Conservation (phyloP, 1,284 basidiomycete genomes). For the Filobasidium uniguttulatum region DNA sequence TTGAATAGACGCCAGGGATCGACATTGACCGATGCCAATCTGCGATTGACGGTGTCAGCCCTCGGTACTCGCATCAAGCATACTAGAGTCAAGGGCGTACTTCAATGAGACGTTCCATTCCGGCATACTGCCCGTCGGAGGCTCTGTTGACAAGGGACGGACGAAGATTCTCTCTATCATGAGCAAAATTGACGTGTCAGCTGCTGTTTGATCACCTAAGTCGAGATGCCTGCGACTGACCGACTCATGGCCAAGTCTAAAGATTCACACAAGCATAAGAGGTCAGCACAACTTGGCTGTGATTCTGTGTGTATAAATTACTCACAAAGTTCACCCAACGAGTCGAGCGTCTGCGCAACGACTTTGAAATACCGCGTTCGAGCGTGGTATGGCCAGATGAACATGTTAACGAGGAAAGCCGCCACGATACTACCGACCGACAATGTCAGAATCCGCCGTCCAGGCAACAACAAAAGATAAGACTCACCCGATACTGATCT, state of each 20-base stretch:
- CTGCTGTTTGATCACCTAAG: background rate
- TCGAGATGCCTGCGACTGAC: constrained; percentile 2
- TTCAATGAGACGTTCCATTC: constrained; percentile 1
- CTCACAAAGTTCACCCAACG: constrained; percentile 33
- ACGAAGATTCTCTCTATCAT: constrained; percentile 25
- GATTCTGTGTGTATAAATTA: background rate
- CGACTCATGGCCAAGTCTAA: constrained; percentile 31
- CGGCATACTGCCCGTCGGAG: constrained; percentile 22
- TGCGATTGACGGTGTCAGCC: constrained; percentile 2
- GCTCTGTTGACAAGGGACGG: constrained; percentile 29
- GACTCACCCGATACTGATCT: constrained; percentile 28
- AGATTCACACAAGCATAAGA: background rate
- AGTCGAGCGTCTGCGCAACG: constrained; percentile 28
- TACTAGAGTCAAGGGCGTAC: background rate
- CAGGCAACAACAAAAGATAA: background rate
- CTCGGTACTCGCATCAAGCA: background rate
- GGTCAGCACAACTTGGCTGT: background rate
- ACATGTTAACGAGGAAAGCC: constrained; percentile 30
- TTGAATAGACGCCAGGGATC: constrained; percentile 30
- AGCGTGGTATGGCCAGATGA: constrained; percentile 36
- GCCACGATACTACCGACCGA: constrained; percentile 24
- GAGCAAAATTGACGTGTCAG: background rate
- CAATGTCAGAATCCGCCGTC: background rate
- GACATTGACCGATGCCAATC: constrained; percentile 23
- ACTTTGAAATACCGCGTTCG: constrained; percentile 33